Evolutionary conservation across 768 basidiomycete species (phyloP), one percentile per base, ranked within the genome.

Genomic region (Trametes cubensis): DNA sequence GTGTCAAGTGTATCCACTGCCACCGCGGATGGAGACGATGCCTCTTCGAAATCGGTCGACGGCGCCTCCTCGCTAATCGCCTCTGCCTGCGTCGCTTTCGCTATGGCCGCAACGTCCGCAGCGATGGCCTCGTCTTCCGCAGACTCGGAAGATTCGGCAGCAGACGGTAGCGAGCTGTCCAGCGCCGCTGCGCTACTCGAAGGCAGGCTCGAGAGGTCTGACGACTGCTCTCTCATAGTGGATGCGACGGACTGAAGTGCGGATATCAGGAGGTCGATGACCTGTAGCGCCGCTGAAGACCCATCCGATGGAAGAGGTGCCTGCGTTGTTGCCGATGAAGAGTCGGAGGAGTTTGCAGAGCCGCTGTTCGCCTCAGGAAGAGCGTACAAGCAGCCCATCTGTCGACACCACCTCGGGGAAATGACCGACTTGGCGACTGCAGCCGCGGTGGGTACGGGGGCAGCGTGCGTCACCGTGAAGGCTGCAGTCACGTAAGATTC

Each of bases 251-350:
- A 18, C 42, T 58, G 47, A 4, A 58, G 40, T 4, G 57, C 57
- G 0, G 57, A 58, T 25, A 58, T 58, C 8, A 58, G 48, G 26
- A 58, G 47, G 57, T 58, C 57, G 17, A 58, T 58, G 25, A 58
- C 57, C n/a, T 58, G 57, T 7, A 58, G 48, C 5, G 57, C 48
- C 15, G 57, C 49, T 25, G 57, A 41, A 3, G 57, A 50, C 4
- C 39, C 45, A 17, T 45, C 38, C 6, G 39, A 18, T 3, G 56
- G 39, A 4, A n/a, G 56, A 17, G 3, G 18, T 6, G 8, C 21
- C 0, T 3, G 56, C 18, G 56, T 13, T 10, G 21, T 10, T 34
- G 5, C 34, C 10, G 34, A 34, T 11, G 40, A 15, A 8, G 17
- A 42, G 15, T 17, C 17, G 17, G 15, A n/a, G 18, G 39, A n/a